Evolutionary conservation across 345 rosid genomes (phyloP), one percentile per base, ranked within the genome.

Genomic region (Melastoma malabathricum): DNA sequence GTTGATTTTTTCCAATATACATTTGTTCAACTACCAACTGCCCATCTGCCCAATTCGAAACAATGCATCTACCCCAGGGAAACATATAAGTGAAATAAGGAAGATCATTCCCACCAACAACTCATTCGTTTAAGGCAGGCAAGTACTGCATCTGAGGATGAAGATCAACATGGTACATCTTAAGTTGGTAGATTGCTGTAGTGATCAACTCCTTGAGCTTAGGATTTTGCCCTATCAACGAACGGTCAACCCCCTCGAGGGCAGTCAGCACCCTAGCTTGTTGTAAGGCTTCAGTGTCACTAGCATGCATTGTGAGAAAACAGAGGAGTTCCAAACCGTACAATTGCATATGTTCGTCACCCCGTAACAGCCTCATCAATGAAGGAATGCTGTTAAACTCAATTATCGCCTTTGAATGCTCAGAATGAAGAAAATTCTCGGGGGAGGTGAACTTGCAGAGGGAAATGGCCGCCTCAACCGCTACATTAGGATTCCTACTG

Each of bases 221-320:
- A 51, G 71, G 81, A 54, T 76, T 70, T 50, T 80, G 89, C 7
- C 78, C 69, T 41, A 74, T 60, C 34, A 72, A 59, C 6, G 73
- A 48, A 1, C 74, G 66, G 43, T 84, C 96, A 0, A 76, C 84
- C 34, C 94, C 98, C 67, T 86, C 96, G 0, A 90, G 83, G n/a
- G 75, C 83, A 43, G 72, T 80, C 71, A 83, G 69, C 29, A 82
- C 84, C 74, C 86, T 72, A 18, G 92, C 83, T 52, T 75, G 90
- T 31, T 78, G 83, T 67, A 86, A 20, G 22, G 62, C 76, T 63
- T 69, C 67, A 1, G 64, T 75, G 61, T 86, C 68, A 50, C 89
- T 78, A 3, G 83, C 82, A 44, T 75, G 81, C 38, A 84, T 17
- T 0, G 90, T 77, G 18, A 90, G 80, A 72, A 82, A 80, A 65